phyloP scores from a whole-genome alignment of 805 yeast genomes.

The Sporopachydermia lactativora region DNA sequence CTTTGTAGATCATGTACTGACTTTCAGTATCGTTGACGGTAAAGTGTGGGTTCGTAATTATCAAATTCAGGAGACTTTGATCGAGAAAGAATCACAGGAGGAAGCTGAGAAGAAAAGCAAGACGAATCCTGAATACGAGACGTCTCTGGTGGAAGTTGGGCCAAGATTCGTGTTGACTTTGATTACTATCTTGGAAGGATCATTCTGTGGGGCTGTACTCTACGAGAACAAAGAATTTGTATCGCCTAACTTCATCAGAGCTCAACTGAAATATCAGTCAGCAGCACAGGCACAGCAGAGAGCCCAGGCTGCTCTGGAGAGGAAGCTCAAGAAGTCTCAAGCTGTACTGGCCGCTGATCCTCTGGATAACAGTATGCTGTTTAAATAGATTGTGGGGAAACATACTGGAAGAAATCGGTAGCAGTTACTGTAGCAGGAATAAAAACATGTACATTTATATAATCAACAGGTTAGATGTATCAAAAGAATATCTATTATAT shows the following conservation, averaged over 20 bases:
- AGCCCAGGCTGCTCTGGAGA: slow-evolving; percentile 62
- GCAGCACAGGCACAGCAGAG: slow-evolving; percentile 71
- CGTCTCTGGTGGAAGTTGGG: slow-evolving; percentile 85
- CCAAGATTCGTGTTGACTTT: slow-evolving; percentile 91
- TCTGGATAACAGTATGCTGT: slow-evolving; percentile 60
- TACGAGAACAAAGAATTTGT: slow-evolving; percentile 95
- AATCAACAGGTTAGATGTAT: too few relatives aligned
- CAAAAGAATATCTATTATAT: too few relatives aligned
- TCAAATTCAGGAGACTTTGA: slow-evolving; percentile 63
- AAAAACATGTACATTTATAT: too few relatives aligned
- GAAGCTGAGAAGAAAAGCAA: slow-evolving; percentile 18
- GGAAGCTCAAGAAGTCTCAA: slow-evolving; percentile 65
- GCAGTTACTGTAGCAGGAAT: too few relatives aligned
- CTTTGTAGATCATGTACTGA: slow-evolving; percentile 87
- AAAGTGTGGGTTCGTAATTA: slow-evolving; percentile 93
- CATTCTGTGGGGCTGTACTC: slow-evolving; percentile 95
- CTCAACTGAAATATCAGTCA: slow-evolving; percentile 67
- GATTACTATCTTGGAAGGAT: slow-evolving; percentile 86
- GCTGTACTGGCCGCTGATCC: slow-evolving; percentile 70
- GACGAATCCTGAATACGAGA: slow-evolving; percentile 33
- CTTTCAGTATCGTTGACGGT: slow-evolving; percentile 83
- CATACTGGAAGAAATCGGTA: too few relatives aligned
- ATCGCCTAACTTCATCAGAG: slow-evolving; percentile 88
- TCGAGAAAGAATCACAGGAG: slow-evolving; percentile 38
- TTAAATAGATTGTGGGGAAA: slow-evolving; percentile 33